phyloP scores from a whole-genome alignment of 371 early-diverging fungal species.

The Dinochytrium kinnereticum region DNA sequence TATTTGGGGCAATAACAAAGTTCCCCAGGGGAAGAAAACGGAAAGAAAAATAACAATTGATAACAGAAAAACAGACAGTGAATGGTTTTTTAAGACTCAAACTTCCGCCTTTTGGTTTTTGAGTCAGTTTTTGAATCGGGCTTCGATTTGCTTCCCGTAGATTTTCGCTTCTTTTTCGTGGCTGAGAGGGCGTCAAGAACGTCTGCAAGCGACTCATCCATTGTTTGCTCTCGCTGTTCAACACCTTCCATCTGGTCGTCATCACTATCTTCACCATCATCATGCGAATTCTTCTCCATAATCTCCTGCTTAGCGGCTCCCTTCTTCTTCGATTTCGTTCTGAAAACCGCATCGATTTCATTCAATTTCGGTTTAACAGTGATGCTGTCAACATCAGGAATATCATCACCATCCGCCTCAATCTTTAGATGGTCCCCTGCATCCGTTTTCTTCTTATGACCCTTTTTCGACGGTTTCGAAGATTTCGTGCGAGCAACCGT shows the following conservation, averaged over 20 bases:
- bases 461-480: background rate
- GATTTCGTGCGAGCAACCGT: too few relatives aligned
- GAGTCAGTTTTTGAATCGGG: too few relatives aligned
- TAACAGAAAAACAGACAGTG: too few relatives aligned
- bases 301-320: too few relatives aligned
- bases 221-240: too few relatives aligned
- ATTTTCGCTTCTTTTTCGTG: background rate
- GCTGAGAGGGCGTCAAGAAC: background rate
- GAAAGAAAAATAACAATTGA: too few relatives aligned
- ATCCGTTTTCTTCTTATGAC: background rate
- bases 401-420: background rate
- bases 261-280: too few relatives aligned
- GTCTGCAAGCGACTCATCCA: background rate
- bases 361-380: background rate
- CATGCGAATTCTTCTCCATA: too few relatives aligned
- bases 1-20: too few relatives aligned
- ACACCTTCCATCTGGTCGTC: too few relatives aligned
- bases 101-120: background rate
- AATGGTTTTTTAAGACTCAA: constrained; percentile 7
- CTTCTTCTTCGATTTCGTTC: background rate
- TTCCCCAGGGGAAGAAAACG: too few relatives aligned
- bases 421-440: background rate
- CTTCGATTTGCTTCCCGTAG: background rate
- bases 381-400: background rate
- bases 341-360: background rate